phyloP scores from a whole-genome alignment of 2,329 filamentous ascomycete species.

The Trichophyton verrucosum region DNA sequence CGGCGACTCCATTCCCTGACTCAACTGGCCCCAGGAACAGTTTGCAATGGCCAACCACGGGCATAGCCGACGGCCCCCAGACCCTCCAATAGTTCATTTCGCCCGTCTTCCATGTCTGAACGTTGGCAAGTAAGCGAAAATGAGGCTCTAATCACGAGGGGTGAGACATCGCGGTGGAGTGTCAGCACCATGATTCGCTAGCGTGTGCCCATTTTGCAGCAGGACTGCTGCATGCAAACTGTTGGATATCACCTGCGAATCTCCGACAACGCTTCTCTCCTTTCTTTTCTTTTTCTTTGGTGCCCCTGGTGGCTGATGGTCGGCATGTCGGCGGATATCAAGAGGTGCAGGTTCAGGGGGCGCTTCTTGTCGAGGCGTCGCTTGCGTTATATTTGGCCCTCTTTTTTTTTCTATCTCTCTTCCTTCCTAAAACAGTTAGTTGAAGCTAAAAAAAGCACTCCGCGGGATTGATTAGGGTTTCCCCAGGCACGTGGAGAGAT shows the following conservation, averaged over 20 bases:
- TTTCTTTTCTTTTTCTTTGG: not conserved
- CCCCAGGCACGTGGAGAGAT: not conserved
- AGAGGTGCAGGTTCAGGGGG: not conserved
- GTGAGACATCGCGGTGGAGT: not conserved
- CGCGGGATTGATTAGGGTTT: not conserved
- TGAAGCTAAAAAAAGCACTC: not conserved
- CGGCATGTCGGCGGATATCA: not conserved
- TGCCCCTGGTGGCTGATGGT: not conserved
- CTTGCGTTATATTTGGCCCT: too few species aligned
- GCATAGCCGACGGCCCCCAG: not conserved
- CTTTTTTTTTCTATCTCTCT: too few species aligned
- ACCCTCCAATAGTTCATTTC: not conserved
- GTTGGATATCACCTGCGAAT: not conserved
- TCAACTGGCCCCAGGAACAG: not conserved
- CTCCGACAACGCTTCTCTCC: not conserved
- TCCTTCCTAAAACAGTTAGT: too few species aligned
- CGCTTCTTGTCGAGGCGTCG: too few species aligned
- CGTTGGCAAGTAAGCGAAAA: not conserved
- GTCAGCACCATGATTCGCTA: not conserved
- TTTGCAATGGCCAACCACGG: not conserved
- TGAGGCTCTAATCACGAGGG: not conserved
- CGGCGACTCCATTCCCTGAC: not conserved
- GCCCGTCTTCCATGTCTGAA: not conserved
- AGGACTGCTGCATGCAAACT: not conserved
- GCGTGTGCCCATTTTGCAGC: not conserved